Base-by-base conservation (phyloP, 495 filamentous ascomycete genomes). In the Hypomontagnella submonticulosa region DNA sequence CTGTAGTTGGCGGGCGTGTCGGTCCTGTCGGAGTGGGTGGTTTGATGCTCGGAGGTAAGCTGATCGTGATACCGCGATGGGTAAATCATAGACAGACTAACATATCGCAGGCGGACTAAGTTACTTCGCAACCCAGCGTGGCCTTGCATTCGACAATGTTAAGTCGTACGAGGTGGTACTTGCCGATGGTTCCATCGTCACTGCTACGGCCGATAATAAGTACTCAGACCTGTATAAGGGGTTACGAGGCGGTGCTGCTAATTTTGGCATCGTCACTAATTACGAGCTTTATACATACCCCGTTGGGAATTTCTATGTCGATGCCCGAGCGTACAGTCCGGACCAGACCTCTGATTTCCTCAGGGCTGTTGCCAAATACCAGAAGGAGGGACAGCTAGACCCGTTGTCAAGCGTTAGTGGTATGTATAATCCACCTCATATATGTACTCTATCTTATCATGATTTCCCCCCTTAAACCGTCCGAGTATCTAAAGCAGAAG, bases 141-240 rank as follows among this genome's bases (percentile, higher is more conserved):
- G 84, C 11, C 84, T 81, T 76, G 81, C 80, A 0, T 78, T 80
- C 4, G 81, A 82, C 62, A 83, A 82, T 10, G 79, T 84, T 8
- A 57, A 80, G 48, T 79, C 82, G 23, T 87, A 76, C 52, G 83
- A 88, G 42, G 77, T 87, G 6, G 83, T 87, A 15, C 78, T 87
- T 13, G 80, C 83, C 37, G 79, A 83, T 67, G 82, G 82, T 30
- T 80, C 75, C n/a, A 77, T 86, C 61, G 75, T 82, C 15, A 78
- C 80, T 53, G 83, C 83, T 16, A 79, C 77, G 34, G 69, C 63
- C 20, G 61, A 73, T 20, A 71, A 67, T 0, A 44, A 71, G 1
- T 69, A 80, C 32, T 51, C 62, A 37, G 75, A 79, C 46, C 71
- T 81, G 8, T 81, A 77, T 67, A 70, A 67, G 42, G 75, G 76